Evolutionary conservation across 2,329 filamentous ascomycete species (phyloP).

Genomic region (Triangularia setosa): DNA sequence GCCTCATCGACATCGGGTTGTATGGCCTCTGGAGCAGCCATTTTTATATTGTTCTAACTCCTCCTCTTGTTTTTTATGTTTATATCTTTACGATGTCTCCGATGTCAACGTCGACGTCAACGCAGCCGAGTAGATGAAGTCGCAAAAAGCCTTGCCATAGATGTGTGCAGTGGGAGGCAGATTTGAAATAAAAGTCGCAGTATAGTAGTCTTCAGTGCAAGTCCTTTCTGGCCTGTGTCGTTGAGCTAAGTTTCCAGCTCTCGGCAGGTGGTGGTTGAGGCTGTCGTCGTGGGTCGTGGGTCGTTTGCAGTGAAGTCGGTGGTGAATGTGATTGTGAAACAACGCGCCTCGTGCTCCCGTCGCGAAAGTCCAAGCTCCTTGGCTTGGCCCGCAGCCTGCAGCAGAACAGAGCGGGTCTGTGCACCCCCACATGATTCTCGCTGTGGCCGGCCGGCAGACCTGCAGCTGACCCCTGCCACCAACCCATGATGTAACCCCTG

Average conservation of each 20-base stretch:
- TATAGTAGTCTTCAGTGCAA: not conserved
- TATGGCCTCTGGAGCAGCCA: conserved; percentile 13
- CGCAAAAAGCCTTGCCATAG: not conserved
- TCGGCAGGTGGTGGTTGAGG: not conserved
- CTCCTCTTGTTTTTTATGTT: not conserved
- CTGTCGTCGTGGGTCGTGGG: not conserved
- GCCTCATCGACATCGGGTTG: conserved; percentile 28
- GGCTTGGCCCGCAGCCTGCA: not conserved
- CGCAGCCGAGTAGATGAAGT: not conserved
- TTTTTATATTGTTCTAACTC: not conserved
- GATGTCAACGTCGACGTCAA: not conserved
- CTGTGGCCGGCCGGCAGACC: not conserved
- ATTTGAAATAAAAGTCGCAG: not conserved
- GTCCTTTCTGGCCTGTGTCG: not conserved
- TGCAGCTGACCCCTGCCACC: not conserved
- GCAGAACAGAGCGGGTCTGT: not conserved
- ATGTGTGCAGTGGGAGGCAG: not conserved
- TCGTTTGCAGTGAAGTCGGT: not conserved
- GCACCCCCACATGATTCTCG: not conserved
- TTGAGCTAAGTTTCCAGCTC: not conserved
- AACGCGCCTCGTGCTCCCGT: not conserved
- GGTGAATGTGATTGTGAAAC: not conserved
- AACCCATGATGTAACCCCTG: not conserved
- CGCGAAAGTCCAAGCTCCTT: not conserved
- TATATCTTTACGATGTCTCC: not conserved